Conservation (phyloP, 2,329 filamentous ascomycete species). For the Pyricularia sp. region DNA sequence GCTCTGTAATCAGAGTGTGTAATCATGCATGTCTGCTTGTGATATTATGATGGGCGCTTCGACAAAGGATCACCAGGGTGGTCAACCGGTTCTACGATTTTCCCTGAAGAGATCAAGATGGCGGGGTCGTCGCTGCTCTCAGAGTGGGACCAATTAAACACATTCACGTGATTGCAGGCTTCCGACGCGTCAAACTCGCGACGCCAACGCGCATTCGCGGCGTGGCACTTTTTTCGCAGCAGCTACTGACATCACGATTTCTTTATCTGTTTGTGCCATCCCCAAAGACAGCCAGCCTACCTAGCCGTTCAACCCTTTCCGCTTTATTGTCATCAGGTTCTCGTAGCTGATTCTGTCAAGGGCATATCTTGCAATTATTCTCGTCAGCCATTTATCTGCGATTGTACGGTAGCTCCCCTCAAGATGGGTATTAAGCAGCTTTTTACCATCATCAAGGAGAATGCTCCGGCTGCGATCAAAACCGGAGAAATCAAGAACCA, state of each 20-base stretch:
- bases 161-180: neutral
- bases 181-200: neutral
- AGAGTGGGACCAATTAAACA: neutral
- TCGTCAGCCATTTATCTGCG: neutral
- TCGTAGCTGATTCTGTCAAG: neutral
- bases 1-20: too few species aligned
- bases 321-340: neutral
- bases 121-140: neutral
- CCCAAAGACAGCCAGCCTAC: too few species aligned
- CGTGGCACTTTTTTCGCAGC: neutral
- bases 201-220: neutral
- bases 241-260: neutral
- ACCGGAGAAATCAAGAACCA: slow-evolving; percentile 98
- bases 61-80: neutral
- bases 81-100: neutral
- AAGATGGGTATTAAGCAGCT: slow-evolving; percentile 63
- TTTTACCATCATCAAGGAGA: slow-evolving; percentile 76
- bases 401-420: slow-evolving; percentile 8
- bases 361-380: neutral
- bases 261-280: neutral
- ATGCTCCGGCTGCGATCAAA: slow-evolving; percentile 92
- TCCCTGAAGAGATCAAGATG: neutral
- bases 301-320: neutral
- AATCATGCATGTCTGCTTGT: neutral
- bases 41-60: neutral